Conservation (phyloP, 2,329 filamentous ascomycete species). For the Plenodomus tracheiphilus region DNA sequence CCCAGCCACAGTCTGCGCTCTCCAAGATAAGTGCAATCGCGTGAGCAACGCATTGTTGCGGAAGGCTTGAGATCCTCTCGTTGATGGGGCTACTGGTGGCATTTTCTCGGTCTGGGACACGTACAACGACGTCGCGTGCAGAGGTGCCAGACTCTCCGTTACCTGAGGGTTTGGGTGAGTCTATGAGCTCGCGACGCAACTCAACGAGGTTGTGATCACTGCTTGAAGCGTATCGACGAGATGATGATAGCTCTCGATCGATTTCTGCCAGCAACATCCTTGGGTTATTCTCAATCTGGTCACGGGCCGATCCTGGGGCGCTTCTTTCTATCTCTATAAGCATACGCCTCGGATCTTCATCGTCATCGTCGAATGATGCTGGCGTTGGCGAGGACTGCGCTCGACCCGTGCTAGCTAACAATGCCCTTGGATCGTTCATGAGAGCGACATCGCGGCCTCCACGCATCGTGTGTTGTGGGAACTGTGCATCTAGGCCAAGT, state of each 20-base stretch:
- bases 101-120: neutral
- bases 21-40: conserved; percentile 18
- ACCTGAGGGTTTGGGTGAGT: neutral
- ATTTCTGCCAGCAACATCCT: neutral
- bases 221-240: neutral
- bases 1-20: conserved; percentile 8
- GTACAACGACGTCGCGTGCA: neutral
- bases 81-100: neutral
- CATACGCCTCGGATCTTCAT: neutral
- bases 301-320: neutral
- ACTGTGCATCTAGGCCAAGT: neutral
- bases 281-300: neutral
- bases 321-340: conserved; percentile 4
- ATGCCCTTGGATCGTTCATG: conserved; percentile 1
- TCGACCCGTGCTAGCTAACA: conserved; percentile 10
- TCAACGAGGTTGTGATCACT: conserved; percentile 5
- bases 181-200: conserved; percentile 1
- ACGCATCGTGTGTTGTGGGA: neutral
- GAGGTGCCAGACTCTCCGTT: neutral
- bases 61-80: neutral
- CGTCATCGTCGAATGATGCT: neutral
- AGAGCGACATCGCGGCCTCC: neutral
- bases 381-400: neutral
- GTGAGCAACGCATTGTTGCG: conserved; percentile 3
- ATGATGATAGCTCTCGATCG: neutral